phyloP scores from a whole-genome alignment of 495 filamentous ascomycete species.

The Trichoderma asperelloides region DNA sequence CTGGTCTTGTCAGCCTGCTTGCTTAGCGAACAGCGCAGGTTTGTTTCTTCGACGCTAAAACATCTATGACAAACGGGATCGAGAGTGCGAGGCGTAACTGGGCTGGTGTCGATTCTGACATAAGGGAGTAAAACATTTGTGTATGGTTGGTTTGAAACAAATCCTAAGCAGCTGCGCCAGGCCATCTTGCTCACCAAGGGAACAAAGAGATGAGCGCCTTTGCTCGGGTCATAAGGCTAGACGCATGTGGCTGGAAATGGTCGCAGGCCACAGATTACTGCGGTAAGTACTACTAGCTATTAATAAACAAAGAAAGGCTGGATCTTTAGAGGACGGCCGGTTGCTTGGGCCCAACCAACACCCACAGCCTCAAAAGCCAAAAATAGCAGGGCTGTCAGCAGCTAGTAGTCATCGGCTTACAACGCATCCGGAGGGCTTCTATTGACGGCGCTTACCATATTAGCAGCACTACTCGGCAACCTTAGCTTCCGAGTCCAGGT shows the following conservation, averaged over 20 bases:
- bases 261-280: not conserved
- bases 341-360: not conserved
- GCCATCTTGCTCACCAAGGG: not conserved
- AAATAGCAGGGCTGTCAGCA: slow-evolving; percentile 5
- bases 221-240: not conserved
- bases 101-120: not conserved
- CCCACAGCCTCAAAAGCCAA: not conserved
- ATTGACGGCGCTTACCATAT: not conserved
- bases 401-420: slow-evolving; percentile 7
- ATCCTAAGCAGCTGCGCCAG: not conserved
- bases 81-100: not conserved
- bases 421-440: not conserved
- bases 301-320: not conserved
- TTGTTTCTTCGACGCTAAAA: not conserved
- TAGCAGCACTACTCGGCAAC: not conserved
- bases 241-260: not conserved
- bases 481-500: not conserved
- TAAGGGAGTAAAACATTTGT: not conserved
- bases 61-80: not conserved
- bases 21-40: not conserved
- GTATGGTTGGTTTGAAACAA: not conserved
- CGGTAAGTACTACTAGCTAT: not conserved
- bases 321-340: not conserved
- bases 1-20: not conserved
- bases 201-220: not conserved